phyloP scores from a whole-genome alignment of 179 eudicot species.

The Silene noctiflora region DNA sequence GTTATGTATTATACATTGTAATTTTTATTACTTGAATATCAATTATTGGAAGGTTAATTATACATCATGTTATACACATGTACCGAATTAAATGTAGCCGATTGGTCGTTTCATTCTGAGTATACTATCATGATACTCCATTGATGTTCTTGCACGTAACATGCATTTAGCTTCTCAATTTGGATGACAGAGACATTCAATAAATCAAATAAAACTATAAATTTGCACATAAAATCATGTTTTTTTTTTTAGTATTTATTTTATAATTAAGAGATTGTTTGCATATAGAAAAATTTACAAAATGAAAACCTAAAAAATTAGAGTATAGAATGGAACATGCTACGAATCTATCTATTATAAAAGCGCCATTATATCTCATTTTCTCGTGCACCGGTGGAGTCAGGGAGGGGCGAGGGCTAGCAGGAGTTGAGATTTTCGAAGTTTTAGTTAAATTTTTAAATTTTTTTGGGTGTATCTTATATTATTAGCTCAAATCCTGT shows the following conservation, averaged over 20 bases:
- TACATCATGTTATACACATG: not conserved
- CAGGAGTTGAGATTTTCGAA: too few species aligned
- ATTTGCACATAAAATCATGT: not conserved
- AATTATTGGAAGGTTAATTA: conserved; percentile 7
- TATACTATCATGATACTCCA: conserved; percentile 20
- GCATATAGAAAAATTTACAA: too few species aligned
- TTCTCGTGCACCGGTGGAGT: too few species aligned
- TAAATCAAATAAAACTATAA: not conserved
- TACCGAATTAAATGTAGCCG: not conserved
- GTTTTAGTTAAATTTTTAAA: too few species aligned
- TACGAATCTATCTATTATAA: too few species aligned
- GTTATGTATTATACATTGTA: not conserved
- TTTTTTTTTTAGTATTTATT: too few species aligned
- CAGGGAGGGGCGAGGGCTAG: too few species aligned
- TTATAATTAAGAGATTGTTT: too few species aligned
- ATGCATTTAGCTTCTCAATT: not conserved
- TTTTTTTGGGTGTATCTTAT: too few species aligned
- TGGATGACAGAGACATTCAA: conserved; percentile 1
- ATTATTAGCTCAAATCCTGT: too few species aligned
- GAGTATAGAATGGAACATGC: too few species aligned
- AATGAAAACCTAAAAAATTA: too few species aligned
- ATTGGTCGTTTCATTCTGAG: not conserved
- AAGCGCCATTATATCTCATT: not conserved
- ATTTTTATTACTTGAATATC: not conserved
- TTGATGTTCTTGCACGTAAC: conserved; percentile 14